These are phyloP conservation scores for Solanum chiquidenum DNA, from an alignment of 257 asterid genomes.

Conservation along the genomic window DNA sequence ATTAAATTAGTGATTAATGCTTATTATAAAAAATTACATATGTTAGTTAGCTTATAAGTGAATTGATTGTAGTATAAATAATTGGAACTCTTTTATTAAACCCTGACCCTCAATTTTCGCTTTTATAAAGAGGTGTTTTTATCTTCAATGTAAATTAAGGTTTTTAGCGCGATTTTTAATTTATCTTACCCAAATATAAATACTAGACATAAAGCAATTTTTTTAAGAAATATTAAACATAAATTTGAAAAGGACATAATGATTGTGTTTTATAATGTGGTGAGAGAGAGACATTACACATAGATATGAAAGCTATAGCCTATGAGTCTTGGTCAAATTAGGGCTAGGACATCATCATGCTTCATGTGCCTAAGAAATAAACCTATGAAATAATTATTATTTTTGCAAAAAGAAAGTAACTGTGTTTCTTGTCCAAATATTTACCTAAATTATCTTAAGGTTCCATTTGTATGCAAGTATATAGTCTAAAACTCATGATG, in stretches of 20 bases:
- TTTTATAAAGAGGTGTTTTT: no score
- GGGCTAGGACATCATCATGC: neutral
- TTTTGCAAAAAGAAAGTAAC: neutral
- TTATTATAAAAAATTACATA: neutral
- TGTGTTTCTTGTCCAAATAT: neutral
- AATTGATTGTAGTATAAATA: neutral
- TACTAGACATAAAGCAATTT: neutral
- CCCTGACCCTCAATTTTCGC: neutral
- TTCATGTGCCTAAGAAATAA: slow-evolving; percentile 1
- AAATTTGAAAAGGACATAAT: neutral
- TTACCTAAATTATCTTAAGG: neutral
- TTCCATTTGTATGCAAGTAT: neutral
- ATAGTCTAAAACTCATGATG: neutral
- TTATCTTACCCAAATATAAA: neutral
- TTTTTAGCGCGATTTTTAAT: neutral
- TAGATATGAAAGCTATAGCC: neutral
- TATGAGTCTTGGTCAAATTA: neutral
- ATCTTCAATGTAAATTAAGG: no score
- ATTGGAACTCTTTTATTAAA: neutral
- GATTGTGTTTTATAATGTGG: neutral
- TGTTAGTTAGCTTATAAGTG: neutral
- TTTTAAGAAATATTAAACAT: neutral
- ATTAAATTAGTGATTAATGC: neutral
- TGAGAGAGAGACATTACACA: neutral
- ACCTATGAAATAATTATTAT: neutral